Evolutionary conservation across 176 grass and related monocot genomes (phyloP).

Genomic region (Cocos nucifera): DNA sequence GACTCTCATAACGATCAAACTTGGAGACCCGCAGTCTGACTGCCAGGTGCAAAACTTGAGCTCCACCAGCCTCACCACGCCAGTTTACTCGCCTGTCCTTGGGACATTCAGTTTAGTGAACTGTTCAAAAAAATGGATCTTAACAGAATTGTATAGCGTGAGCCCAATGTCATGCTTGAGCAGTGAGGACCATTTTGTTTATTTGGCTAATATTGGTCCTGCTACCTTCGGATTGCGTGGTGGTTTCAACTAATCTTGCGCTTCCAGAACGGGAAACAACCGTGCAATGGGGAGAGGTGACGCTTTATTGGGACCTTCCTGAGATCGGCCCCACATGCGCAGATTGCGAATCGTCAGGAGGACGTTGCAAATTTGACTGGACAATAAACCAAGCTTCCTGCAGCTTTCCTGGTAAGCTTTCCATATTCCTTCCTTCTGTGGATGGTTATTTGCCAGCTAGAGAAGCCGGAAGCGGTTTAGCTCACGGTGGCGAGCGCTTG

Average conservation of each 20-base stretch:
- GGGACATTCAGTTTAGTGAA: slow-evolving; percentile 9
- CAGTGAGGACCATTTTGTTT: slow-evolving; percentile 17
- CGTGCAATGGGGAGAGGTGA: no score
- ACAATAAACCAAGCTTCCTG: slow-evolving; percentile 27
- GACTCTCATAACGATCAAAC: neutral
- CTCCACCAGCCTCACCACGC: slow-evolving; percentile 12
- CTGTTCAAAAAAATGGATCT: slow-evolving; percentile 19
- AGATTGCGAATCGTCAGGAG: slow-evolving; percentile 11
- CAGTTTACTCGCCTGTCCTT: slow-evolving; percentile 6
- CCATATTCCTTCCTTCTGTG: neutral
- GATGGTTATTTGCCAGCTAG: no score
- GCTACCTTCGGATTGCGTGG: slow-evolving; percentile 29
- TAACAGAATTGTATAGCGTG: no score
- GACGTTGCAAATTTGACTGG: slow-evolving; percentile 23
- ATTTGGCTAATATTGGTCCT: neutral
- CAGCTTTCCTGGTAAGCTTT: neutral
- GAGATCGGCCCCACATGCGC: slow-evolving; percentile 12
- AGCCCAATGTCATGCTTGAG: slow-evolving; percentile 13
- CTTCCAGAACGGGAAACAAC: no score
- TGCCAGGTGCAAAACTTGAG: slow-evolving; percentile 32
- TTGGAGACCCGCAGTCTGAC: neutral
- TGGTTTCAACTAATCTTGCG: slow-evolving; percentile 4
- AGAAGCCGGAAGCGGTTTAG: no score
- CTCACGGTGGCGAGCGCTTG: no score
- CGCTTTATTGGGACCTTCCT: slow-evolving; percentile 11